A percentile compares a stretch with the other conserved stretches of the same genome.
Evolutionary conservation across 345 rosid genomes (phyloP).

Genomic region (Acer yangbiense): DNA sequence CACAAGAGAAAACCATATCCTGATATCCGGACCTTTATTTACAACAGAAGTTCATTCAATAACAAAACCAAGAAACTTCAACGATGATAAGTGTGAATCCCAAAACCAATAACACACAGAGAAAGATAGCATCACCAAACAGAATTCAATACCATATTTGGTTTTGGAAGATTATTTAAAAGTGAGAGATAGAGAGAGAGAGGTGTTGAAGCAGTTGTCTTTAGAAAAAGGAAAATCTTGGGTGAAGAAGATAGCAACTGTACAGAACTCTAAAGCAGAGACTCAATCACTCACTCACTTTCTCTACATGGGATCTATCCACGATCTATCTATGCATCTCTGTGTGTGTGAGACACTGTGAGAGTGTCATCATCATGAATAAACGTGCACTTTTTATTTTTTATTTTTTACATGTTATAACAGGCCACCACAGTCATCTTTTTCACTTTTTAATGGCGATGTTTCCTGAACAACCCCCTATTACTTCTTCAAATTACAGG

Average conservation of each 20-base stretch:
- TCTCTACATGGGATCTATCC: background rate
- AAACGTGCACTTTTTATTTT: conserved; percentile 29
- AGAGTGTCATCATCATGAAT: conserved; percentile 29
- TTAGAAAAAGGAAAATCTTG: conserved; percentile 20
- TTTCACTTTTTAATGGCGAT: background rate
- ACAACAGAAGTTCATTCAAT: conserved; percentile 24
- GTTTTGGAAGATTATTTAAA: conserved; percentile 21
- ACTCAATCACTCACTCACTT: conserved; percentile 12
- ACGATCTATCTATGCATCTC: background rate
- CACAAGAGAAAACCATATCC: conserved; percentile 20
- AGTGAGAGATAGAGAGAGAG: conserved; percentile 11
- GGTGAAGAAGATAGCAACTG: conserved; percentile 18
- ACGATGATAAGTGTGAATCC: conserved; percentile 19
- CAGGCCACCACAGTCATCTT: too few species aligned
- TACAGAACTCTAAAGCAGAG: conserved; percentile 17
- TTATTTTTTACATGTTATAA: background rate
- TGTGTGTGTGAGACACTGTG: too few species aligned
- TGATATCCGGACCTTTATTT: conserved; percentile 22
- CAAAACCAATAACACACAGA: conserved; percentile 12
- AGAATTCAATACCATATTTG: background rate
- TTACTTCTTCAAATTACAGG: background rate
- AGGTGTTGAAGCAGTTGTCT: conserved; percentile 1
- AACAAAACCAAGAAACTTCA: conserved; percentile 21
- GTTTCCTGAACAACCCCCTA: background rate
- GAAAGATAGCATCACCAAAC: conserved; percentile 3